Conservation (phyloP, 176 grass and related monocot genomes). For the Aegilops longissima region DNA sequence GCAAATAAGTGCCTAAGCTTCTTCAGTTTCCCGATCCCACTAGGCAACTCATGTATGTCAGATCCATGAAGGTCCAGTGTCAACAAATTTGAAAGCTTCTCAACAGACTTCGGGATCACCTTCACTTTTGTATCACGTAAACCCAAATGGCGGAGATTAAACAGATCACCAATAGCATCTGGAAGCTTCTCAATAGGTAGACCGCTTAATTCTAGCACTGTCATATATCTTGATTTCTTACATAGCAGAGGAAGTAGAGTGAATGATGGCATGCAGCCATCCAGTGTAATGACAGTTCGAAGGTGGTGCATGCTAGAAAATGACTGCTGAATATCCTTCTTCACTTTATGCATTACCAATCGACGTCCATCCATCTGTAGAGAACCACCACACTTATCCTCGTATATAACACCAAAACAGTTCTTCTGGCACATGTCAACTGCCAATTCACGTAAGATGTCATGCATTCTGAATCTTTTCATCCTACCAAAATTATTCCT, state of each 20-base stretch:
- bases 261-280: background rate
- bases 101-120: background rate
- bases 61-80: no score
- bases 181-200: no score
- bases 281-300: background rate
- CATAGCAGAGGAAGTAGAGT: background rate
- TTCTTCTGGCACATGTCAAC: background rate
- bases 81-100: background rate
- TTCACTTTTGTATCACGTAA: background rate
- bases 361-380: background rate
- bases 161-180: background rate
- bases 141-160: background rate
- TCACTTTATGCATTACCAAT: background rate
- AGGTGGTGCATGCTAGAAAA: background rate
- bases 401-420: background rate
- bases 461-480: background rate
- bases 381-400: background rate
- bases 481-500: background rate
- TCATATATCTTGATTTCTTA: no score
- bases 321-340: background rate
- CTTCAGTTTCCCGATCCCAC: no score
- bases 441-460: background rate
- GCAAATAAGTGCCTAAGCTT: no score
- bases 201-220: no score
- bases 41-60: no score